These are phyloP conservation scores for Ambrosia artemisiifolia DNA, from an alignment of 129 eudicot species.

Conservation along the genomic window DNA sequence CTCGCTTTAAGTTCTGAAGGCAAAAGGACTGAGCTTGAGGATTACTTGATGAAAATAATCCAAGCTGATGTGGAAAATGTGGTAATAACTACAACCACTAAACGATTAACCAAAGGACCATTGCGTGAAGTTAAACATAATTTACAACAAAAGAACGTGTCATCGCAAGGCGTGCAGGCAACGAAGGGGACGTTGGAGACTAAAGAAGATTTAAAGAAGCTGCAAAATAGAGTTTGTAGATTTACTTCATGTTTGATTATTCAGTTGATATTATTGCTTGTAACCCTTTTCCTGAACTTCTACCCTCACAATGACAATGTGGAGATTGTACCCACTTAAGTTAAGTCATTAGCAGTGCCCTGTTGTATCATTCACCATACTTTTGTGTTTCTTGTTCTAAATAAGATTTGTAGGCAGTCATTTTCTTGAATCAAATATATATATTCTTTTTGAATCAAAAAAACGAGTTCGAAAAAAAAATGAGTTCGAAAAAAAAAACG, in stretches of 20 bases:
- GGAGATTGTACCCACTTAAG: conserved; percentile 71
- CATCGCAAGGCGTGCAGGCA: conserved; percentile 30
- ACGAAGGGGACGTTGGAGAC: conserved; percentile 45
- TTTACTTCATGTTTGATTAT: conserved; percentile 39
- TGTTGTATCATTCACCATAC: conserved; percentile 9
- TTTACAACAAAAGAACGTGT: conserved; percentile 39
- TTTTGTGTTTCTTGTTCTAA: conserved; percentile 11
- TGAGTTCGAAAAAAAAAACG: too few species aligned
- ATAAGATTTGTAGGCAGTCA: not conserved
- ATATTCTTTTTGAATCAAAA: too few species aligned
- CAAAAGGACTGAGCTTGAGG: conserved; percentile 46
- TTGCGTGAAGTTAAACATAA: conserved; percentile 30
- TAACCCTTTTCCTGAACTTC: conserved; percentile 37
- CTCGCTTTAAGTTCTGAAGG: conserved; percentile 25
- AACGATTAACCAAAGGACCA: conserved; percentile 25
- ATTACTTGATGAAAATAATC: conserved; percentile 48
- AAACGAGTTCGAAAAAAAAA: too few species aligned
- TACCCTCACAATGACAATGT: conserved; percentile 25
- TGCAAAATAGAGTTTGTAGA: conserved; percentile 48
- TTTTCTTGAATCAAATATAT: not conserved
- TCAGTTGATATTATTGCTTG: conserved; percentile 52
- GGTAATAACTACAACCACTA: conserved; percentile 39
- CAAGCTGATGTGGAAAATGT: conserved; percentile 69
- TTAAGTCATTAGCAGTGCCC: conserved; percentile 14
- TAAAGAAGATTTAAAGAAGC: conserved; percentile 42